Conservation (phyloP, 2,329 filamentous ascomycete species). For the Fusarium nematophilum region DNA sequence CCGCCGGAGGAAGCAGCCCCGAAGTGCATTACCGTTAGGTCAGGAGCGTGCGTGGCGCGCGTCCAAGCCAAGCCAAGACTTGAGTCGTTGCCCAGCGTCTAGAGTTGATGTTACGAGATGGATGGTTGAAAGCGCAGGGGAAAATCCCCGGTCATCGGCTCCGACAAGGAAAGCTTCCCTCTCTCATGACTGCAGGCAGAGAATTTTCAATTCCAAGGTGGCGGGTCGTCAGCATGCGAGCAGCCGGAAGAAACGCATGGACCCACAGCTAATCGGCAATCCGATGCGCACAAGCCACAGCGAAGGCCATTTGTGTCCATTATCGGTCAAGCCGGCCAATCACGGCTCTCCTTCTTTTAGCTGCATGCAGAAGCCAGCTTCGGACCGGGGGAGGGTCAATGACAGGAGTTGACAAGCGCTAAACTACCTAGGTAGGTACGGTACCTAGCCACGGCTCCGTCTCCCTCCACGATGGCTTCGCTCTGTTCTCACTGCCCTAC, state of each 20-base stretch:
- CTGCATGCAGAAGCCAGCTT: slow-evolving; percentile 39
- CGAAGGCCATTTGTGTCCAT: slow-evolving; percentile 16
- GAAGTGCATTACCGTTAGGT: background rate
- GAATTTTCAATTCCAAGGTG: slow-evolving; percentile 40
- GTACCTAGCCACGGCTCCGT: slow-evolving; percentile 13
- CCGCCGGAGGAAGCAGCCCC: background rate
- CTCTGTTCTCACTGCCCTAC: slow-evolving; percentile 19
- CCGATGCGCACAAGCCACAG: slow-evolving; percentile 29
- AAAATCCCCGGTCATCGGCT: slow-evolving; percentile 40
- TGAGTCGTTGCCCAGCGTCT: slow-evolving; percentile 22
- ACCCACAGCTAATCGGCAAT: slow-evolving; percentile 36
- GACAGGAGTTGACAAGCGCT: background rate
- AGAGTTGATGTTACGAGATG: slow-evolving; percentile 38
- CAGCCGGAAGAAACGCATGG: slow-evolving; percentile 4
- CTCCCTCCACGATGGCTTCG: slow-evolving; percentile 20
- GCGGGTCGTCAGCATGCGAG: slow-evolving; percentile 18
- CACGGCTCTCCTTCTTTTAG: slow-evolving; percentile 28
- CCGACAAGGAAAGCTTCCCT: slow-evolving; percentile 22
- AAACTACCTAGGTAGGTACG: too few relatives aligned
- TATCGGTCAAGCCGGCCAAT: slow-evolving; percentile 34
- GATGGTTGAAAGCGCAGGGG: slow-evolving; percentile 7
- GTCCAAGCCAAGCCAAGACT: slow-evolving; percentile 6
- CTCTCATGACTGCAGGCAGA: slow-evolving; percentile 13
- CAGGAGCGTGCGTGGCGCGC: slow-evolving; percentile 8
- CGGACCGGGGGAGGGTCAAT: background rate